phyloP scores from a whole-genome alignment of 2,329 filamentous ascomycete species.

The Colletotrichum somersetense region DNA sequence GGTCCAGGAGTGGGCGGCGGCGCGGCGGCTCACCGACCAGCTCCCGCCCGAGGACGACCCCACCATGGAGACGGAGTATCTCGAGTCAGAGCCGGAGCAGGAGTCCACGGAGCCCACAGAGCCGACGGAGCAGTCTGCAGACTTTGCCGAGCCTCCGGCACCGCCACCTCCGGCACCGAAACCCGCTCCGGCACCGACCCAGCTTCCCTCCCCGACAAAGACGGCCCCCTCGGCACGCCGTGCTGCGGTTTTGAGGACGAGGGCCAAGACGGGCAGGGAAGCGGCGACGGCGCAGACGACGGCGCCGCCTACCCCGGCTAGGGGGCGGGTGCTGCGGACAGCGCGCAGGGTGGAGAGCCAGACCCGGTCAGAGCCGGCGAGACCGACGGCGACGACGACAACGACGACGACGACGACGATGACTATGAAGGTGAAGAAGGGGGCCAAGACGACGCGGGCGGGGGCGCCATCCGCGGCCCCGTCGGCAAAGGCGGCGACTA shows the following conservation, averaged over 20 bases:
- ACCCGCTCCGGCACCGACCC: not conserved
- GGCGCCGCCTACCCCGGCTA: not conserved
- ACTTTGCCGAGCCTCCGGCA: not conserved
- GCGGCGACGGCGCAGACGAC: not conserved
- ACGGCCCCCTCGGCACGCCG: not conserved
- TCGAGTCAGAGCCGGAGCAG: slow-evolving; percentile 14
- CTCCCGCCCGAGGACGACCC: slow-evolving; percentile 34
- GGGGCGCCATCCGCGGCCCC: not conserved
- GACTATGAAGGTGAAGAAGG: slow-evolving; percentile 26
- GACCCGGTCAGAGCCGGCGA: slow-evolving; percentile 26
- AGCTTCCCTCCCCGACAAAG: not conserved
- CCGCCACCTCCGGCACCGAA: not conserved
- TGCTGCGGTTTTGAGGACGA: not conserved
- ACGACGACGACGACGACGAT: not conserved
- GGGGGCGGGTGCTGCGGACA: slow-evolving; percentile 1
- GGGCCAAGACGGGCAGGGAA: slow-evolving; percentile 1
- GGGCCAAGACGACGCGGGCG: slow-evolving; percentile 6
- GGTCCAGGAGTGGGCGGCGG: slow-evolving; percentile 35
- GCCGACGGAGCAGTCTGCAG: not conserved
- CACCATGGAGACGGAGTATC: slow-evolving; percentile 29
- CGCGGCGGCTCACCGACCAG: slow-evolving; percentile 25
- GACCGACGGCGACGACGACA: slow-evolving; percentile 7
- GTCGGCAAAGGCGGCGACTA: not conserved
- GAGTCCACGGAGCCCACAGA: not conserved
- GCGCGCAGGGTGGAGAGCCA: slow-evolving; percentile 37